phyloP scores from a whole-genome alignment of 768 basidiomycete species.

The Tylopilus felleus region DNA sequence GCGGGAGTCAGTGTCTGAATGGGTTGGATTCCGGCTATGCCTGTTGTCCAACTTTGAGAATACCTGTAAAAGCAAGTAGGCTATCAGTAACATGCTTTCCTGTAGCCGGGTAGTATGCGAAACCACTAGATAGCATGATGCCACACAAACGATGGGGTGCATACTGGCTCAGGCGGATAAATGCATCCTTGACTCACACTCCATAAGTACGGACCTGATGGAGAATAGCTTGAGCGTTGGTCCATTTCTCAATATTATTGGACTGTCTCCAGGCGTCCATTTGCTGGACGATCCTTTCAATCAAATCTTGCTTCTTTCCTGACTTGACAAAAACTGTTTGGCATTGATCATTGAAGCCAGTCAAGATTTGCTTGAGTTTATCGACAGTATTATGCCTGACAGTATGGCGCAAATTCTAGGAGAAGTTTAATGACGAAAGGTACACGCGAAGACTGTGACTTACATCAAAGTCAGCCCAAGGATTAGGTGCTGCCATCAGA shows the following conservation, averaged over 20 bases:
- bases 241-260: constrained; percentile 62
- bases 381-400: constrained; percentile 82
- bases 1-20: constrained; percentile 17
- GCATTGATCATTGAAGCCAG: constrained; percentile 78
- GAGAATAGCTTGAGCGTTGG: constrained; percentile 64
- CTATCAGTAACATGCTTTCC: constrained; percentile 17
- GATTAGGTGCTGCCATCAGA: constrained; percentile 58
- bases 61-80: constrained; percentile 22
- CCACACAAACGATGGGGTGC: constrained; percentile 9
- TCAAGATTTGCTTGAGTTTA: constrained; percentile 77
- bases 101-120: neutral
- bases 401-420: constrained; percentile 63
- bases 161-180: constrained; percentile 10
- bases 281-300: constrained; percentile 63
- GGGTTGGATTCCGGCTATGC: constrained; percentile 25
- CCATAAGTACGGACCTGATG: constrained; percentile 63
- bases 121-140: constrained; percentile 6
- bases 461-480: constrained; percentile 77
- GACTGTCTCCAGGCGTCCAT: constrained; percentile 59
- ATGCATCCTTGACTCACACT: constrained; percentile 49
- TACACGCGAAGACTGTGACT: constrained; percentile 19
- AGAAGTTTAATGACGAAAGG: constrained; percentile 18
- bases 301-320: constrained; percentile 85
- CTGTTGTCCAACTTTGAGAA: constrained; percentile 24
- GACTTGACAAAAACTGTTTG: constrained; percentile 62